Percentiles rank a stretch among this genome's conserved stretches.
phyloP scores from a whole-genome alignment of 495 filamentous ascomycete genomes.

The Aspergillus asperescens region DNA sequence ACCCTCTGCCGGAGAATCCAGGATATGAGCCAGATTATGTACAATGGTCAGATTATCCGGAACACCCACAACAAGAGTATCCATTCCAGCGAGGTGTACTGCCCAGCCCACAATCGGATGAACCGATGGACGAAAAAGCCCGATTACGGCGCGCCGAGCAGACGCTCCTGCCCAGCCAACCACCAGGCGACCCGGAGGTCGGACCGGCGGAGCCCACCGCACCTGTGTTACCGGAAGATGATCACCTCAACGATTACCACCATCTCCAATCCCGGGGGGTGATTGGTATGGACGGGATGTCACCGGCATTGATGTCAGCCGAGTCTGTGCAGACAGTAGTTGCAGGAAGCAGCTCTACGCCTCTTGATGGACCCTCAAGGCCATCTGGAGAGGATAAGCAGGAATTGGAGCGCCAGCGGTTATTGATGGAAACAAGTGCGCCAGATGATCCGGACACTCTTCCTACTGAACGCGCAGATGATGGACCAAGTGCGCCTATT shows the following conservation, averaged over 20 bases:
- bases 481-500: slow-evolving; percentile 59
- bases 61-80: slow-evolving; percentile 23
- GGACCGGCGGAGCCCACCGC: slow-evolving; percentile 34
- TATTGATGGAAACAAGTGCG: slow-evolving; percentile 67
- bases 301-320: slow-evolving; percentile 36
- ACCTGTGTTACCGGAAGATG: slow-evolving; percentile 39
- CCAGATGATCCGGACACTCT: slow-evolving; percentile 44
- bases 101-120: slow-evolving; percentile 53
- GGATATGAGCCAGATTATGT: slow-evolving; percentile 26
- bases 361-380: slow-evolving; percentile 14
- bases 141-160: slow-evolving; percentile 62
- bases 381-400: slow-evolving; percentile 67
- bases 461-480: slow-evolving; percentile 42
- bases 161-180: slow-evolving; percentile 64
- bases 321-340: slow-evolving; percentile 41
- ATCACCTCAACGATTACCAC: slow-evolving; percentile 35
- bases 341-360: slow-evolving; percentile 15
- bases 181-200: slow-evolving; percentile 47
- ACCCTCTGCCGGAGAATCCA: slow-evolving; percentile 35
- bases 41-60: slow-evolving; percentile 31
- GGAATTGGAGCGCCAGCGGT: slow-evolving; percentile 70
- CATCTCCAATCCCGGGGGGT: slow-evolving; percentile 27
- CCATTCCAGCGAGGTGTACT: slow-evolving; percentile 30
- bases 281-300: slow-evolving; percentile 18
- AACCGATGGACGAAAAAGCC: slow-evolving; percentile 61